Base-by-base conservation (phyloP, 768 basidiomycete species). In the Tulasnella sp. region DNA sequence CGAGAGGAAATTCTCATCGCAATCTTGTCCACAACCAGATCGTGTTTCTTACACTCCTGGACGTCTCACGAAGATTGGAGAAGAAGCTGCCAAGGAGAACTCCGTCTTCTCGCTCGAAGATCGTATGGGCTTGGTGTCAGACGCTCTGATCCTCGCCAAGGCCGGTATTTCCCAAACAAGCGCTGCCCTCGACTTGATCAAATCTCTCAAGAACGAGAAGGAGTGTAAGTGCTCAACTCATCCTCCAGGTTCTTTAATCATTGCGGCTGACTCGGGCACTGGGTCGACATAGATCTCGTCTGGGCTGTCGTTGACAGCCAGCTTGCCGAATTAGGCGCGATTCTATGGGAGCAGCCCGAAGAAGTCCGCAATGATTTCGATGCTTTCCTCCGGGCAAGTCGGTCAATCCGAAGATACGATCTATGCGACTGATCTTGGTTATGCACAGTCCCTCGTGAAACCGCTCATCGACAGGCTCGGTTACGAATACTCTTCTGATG, bases 1-100 rank as follows among this genome's bases (percentile, higher is more conserved):
- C 37, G 37, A 37, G 72, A 73, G n/a, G 34, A 79, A 37, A 79
- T 58, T 58, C 31, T 31, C 64, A 28, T 69, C 82, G 82, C 77
- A 37, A 40, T 54, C 46, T 50, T 46, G 46, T 46, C 79, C 28
- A 81, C 12, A 11, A 28, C 11, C 78, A 95, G 95, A 93, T 86
- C 94, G 96, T 42, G 96, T 97, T 31, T 86, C 93, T 44, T 99
- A 99, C 87, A 89, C 93, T 14, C 90, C 94, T 34, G 93, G 94
- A 82, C 90, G 94, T 73, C 88, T 98, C 20, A 88, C 88, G 37
- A 91, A 91, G 84, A 94, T 98, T 81, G 96, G 94, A 6, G 86
- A 88, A 28, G 94, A 96, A 84, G 96, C 95, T 1, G 90, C 92
- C 24, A 91, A 90, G 83, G 83, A 87, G 20, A 86, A 90, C 80